Evolutionary conservation across 2,329 filamentous ascomycete genomes (phyloP).

Genomic region (Hymenoscyphus occultus): DNA sequence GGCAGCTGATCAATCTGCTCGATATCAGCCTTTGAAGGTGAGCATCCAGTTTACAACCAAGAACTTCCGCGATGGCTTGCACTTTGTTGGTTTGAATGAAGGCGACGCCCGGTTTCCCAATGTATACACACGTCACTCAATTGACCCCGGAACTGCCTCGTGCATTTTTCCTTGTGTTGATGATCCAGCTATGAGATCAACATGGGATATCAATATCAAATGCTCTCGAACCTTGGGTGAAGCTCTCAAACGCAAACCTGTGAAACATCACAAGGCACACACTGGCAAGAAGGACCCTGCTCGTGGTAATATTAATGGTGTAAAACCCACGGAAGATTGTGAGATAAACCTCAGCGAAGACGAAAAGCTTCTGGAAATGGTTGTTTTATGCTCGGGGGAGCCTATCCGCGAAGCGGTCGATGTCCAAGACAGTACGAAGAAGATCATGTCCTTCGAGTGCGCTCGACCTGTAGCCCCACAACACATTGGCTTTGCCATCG

Average conservation of each 20-base stretch:
- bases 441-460: constrained; percentile 82
- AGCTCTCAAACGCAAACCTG: constrained; percentile 50
- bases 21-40: constrained; percentile 59
- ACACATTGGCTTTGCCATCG: constrained; percentile 89
- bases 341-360: constrained; percentile 60
- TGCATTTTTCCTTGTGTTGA: constrained; percentile 94
- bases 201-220: constrained; percentile 85
- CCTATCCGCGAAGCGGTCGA: constrained; percentile 80
- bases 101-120: constrained; percentile 84
- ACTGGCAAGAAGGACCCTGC: constrained; percentile 41
- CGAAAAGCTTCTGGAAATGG: constrained; percentile 84
- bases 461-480: constrained; percentile 74
- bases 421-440: constrained; percentile 73
- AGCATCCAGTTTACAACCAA: constrained; percentile 75
- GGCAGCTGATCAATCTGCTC: constrained; percentile 37
- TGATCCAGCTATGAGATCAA: constrained; percentile 73
- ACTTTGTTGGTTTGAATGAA: constrained; percentile 83
- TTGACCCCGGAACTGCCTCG: constrained; percentile 74
- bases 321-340: constrained; percentile 23
- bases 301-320: constrained; percentile 14
- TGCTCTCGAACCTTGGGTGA: constrained; percentile 85
- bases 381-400: constrained; percentile 86
- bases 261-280: constrained; percentile 37
- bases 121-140: constrained; percentile 80
- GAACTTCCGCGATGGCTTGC: constrained; percentile 78